phyloP scores from a whole-genome alignment of 345 rosid species.

The Salix arbutifolia region DNA sequence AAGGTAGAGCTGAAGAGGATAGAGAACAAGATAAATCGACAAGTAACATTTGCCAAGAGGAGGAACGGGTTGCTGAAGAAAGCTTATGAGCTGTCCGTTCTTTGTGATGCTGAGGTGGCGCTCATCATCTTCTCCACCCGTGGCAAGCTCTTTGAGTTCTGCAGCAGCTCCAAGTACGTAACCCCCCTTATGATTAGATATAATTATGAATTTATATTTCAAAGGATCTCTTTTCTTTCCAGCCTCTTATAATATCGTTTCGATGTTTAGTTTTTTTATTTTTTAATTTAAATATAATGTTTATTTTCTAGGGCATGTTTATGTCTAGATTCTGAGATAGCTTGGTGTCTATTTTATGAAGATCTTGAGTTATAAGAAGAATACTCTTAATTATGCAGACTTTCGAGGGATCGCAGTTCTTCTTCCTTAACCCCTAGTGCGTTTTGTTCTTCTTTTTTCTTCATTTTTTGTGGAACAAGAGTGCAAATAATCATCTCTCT shows the following conservation, averaged over 20 bases:
- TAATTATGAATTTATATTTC: too few species aligned
- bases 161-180: constrained; percentile 47
- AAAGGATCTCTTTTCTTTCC: too few species aligned
- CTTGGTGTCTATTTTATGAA: background rate
- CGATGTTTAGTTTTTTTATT: too few species aligned
- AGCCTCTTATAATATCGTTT: too few species aligned
- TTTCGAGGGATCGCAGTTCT: background rate
- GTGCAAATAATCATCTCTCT: too few species aligned
- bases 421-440: background rate
- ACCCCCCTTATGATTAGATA: background rate
- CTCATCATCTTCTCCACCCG: constrained; percentile 21
- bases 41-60: constrained; percentile 22
- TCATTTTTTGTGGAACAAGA: background rate
- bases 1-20: constrained; percentile 61
- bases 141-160: constrained; percentile 45
- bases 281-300: background rate
- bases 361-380: background rate
- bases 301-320: background rate
- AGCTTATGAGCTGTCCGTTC: constrained; percentile 23
- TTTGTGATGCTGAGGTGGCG: constrained; percentile 27
- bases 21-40: constrained; percentile 53
- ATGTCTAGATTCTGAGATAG: background rate
- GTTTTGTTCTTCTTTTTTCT: too few species aligned
- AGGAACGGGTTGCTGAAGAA: constrained; percentile 26
- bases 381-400: background rate